A percentile compares a stretch with the other conserved stretches of the same genome.
phyloP scores from a whole-genome alignment of 148 eudicot species.

The Fagopyrum tataricum region DNA sequence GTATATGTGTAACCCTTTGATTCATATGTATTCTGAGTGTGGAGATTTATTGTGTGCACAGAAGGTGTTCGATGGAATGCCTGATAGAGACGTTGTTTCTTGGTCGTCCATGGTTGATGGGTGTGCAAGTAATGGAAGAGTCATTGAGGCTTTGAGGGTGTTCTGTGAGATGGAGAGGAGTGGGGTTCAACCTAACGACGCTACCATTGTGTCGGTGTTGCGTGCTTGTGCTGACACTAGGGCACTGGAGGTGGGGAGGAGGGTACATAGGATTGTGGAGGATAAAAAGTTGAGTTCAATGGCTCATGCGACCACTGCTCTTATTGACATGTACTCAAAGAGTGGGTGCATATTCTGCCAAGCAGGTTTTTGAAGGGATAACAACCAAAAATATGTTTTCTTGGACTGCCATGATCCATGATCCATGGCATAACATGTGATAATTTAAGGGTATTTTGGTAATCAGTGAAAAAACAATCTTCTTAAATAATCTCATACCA shows the following conservation, averaged over 20 bases:
- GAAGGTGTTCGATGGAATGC: conserved; percentile 41
- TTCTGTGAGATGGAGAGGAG: conserved; percentile 26
- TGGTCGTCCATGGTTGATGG: conserved; percentile 53
- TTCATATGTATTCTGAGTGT: conserved; percentile 34
- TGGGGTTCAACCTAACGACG: conserved; percentile 29
- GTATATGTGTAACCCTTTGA: conserved; percentile 32
- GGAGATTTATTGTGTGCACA: conserved; percentile 22
- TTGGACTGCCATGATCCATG: conserved; percentile 49
- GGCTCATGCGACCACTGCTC: conserved; percentile 18
- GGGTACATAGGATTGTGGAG: conserved; percentile 23
- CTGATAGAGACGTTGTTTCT: conserved; percentile 41
- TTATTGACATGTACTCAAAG: conserved; percentile 46
- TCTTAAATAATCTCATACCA: too few species aligned
- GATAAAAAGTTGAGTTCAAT: conserved; percentile 17
- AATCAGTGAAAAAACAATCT: too few species aligned
- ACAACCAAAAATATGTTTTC: conserved; percentile 30
- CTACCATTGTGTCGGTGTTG: conserved; percentile 32
- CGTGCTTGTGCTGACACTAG: conserved; percentile 28
- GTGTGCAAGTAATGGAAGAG: conserved; percentile 36
- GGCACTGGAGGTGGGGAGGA: conserved; percentile 32
- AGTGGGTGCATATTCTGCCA: conserved; percentile 44
- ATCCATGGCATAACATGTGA: too few species aligned
- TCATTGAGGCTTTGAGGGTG: conserved; percentile 26
- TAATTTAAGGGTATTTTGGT: too few species aligned
- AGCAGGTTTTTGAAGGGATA: conserved; percentile 19